These are phyloP conservation scores for Ambrosiella beaveri DNA, from an alignment of 2,329 filamentous ascomycete species.

Conservation along the genomic window DNA sequence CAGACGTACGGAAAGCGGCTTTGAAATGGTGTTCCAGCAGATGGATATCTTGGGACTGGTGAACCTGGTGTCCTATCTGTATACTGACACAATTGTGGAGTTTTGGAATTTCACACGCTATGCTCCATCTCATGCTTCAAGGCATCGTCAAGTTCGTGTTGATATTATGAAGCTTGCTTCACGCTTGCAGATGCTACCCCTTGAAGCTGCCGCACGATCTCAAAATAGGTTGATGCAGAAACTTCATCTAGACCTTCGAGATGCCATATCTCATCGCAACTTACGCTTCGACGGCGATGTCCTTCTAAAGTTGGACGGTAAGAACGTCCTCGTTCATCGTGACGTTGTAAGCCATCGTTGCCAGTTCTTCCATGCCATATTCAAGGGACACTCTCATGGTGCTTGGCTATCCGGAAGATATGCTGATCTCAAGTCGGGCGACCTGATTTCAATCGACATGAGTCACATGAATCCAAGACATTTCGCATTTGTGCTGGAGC, in stretches of 20 bases:
- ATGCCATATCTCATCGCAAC: slow-evolving; percentile 46
- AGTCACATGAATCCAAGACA: slow-evolving; percentile 57
- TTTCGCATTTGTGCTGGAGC: slow-evolving; percentile 62
- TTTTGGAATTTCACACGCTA: slow-evolving; percentile 69
- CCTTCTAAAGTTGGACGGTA: slow-evolving; percentile 58
- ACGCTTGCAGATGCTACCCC: slow-evolving; percentile 47
- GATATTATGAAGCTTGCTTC: slow-evolving; percentile 80
- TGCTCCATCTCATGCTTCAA: slow-evolving; percentile 45
- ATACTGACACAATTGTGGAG: slow-evolving; percentile 63
- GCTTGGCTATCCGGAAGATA: slow-evolving; percentile 64
- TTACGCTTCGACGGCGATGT: slow-evolving; percentile 73
- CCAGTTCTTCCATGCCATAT: slow-evolving; percentile 82
- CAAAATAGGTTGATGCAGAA: slow-evolving; percentile 49
- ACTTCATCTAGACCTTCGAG: slow-evolving; percentile 51
- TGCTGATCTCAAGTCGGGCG: slow-evolving; percentile 15
- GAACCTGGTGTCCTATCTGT: slow-evolving; percentile 64
- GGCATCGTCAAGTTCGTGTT: slow-evolving; percentile 62
- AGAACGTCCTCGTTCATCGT: slow-evolving; percentile 59
- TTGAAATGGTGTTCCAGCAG: slow-evolving; percentile 32
- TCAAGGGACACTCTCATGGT: slow-evolving; percentile 71
- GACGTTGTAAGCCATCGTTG: slow-evolving; percentile 65
- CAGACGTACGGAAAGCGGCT: not conserved
- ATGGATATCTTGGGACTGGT: slow-evolving; percentile 64
- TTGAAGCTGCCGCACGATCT: slow-evolving; percentile 63
- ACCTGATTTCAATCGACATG: slow-evolving; percentile 54